Conservation (phyloP, 345 rosid genomes). For the Abelmoschus esculentus region DNA sequence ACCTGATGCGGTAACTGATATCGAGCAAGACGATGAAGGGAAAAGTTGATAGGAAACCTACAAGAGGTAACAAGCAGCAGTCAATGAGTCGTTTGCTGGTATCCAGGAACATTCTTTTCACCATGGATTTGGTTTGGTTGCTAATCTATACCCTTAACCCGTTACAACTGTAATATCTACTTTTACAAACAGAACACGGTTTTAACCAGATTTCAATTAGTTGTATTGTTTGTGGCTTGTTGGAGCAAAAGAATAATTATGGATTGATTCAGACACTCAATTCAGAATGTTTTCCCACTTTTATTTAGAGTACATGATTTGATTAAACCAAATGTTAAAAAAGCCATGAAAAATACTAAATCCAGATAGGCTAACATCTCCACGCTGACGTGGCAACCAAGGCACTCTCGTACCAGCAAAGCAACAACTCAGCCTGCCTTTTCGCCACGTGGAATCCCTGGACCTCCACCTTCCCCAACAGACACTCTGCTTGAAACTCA, state of each 20-base stretch:
- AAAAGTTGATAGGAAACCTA: conserved; percentile 20
- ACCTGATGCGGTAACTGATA: conserved; percentile 62
- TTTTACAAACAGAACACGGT: not conserved
- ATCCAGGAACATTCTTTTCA: conserved; percentile 6
- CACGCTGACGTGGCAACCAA: conserved; percentile 87
- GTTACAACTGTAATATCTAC: not conserved
- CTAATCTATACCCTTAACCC: conserved; percentile 12
- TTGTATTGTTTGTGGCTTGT: not conserved
- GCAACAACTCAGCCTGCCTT: conserved; percentile 77
- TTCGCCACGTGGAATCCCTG: conserved; percentile 89
- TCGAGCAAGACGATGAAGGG: conserved; percentile 46
- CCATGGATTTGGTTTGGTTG: conserved; percentile 1
- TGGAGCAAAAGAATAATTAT: not conserved
- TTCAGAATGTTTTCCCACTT: not conserved
- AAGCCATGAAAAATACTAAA: not conserved
- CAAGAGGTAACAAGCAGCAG: not conserved
- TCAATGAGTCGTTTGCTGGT: not conserved
- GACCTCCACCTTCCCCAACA: conserved; percentile 64
- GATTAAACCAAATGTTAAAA: not conserved
- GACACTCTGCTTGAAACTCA: conserved; percentile 65
- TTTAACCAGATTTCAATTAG: not conserved
- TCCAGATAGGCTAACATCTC: conserved; percentile 31
- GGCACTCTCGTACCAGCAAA: conserved; percentile 81
- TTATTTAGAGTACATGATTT: not conserved
- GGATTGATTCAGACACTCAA: not conserved